These are phyloP conservation scores for Allomyces javanicus DNA, from an alignment of 192 early-diverging fungal species.

Conservation along the genomic window DNA sequence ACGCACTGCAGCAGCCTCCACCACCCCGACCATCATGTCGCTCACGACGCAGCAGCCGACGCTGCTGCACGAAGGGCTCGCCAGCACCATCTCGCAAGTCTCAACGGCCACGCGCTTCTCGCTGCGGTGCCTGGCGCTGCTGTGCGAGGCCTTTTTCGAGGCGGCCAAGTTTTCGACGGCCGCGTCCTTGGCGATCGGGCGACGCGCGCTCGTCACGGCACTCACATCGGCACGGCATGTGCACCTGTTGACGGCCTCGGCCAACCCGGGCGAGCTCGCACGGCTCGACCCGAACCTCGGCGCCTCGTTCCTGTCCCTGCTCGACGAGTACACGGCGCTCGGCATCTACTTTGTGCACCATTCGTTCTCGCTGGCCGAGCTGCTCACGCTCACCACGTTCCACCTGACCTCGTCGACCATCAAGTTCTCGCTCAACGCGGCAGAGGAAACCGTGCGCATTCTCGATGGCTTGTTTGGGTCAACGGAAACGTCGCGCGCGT, in stretches of 20 bases:
- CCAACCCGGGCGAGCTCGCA: slow-evolving; percentile 11
- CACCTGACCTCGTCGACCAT: slow-evolving; percentile 58
- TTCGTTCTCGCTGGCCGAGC: slow-evolving; percentile 52
- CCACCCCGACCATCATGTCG: not conserved
- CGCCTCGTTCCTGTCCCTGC: slow-evolving; percentile 18
- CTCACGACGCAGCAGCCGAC: slow-evolving; percentile 11
- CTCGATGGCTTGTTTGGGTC: slow-evolving; percentile 89
- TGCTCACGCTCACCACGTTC: slow-evolving; percentile 56
- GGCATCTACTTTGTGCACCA: slow-evolving; percentile 43
- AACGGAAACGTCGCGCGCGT: slow-evolving; percentile 76
- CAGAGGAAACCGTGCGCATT: slow-evolving; percentile 73
- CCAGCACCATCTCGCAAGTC: slow-evolving; percentile 33
- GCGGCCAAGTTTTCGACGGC: slow-evolving; percentile 37
- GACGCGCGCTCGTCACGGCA: slow-evolving; percentile 33
- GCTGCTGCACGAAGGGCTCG: slow-evolving; percentile 33
- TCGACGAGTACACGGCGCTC: slow-evolving; percentile 41
- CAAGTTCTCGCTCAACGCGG: slow-evolving; percentile 46
- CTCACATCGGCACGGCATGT: slow-evolving; percentile 37
- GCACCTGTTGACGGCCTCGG: slow-evolving; percentile 16
- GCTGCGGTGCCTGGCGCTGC: slow-evolving; percentile 29
- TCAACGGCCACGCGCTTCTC: slow-evolving; percentile 39
- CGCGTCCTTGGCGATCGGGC: slow-evolving; percentile 28
- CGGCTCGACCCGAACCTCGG: not conserved
- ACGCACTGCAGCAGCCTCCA: no score
- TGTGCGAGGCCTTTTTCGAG: slow-evolving; percentile 40